Evolutionary conservation across 1,284 basidiomycete genomes (phyloP).

Genomic region (Pulchroboletus neoregius): DNA sequence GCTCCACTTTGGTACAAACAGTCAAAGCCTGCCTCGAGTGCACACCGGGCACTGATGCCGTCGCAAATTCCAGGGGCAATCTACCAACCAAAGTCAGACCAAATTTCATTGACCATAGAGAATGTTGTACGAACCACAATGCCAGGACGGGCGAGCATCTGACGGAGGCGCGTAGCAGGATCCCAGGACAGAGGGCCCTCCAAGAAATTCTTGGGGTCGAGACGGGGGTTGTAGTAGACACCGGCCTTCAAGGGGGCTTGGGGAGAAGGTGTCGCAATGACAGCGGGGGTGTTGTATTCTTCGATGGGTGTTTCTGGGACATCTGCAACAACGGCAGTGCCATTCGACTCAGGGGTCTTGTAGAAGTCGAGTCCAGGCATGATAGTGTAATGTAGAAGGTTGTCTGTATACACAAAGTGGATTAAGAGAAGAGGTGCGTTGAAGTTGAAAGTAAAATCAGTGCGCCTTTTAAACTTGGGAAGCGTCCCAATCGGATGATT

Average conservation of each 20-base stretch:
- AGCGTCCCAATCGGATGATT: conserved; percentile 12
- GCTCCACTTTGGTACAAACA: conserved; percentile 78
- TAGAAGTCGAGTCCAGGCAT: conserved; percentile 46
- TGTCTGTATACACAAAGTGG: conserved; percentile 26
- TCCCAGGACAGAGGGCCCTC: conserved; percentile 65
- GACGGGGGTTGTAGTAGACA: conserved; percentile 38
- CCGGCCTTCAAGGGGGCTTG: conserved; percentile 15
- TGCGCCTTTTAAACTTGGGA: conserved; percentile 22
- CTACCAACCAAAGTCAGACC: conserved; percentile 30
- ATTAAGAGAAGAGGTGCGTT: conserved; percentile 12
- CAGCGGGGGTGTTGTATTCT: background rate
- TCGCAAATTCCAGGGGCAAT: conserved; percentile 78
- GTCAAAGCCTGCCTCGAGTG: conserved; percentile 71
- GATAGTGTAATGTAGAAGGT: conserved; percentile 12
- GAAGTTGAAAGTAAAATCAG: background rate
- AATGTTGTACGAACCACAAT: conserved; percentile 54
- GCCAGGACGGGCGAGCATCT: conserved; percentile 71
- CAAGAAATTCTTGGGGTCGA: conserved; percentile 66
- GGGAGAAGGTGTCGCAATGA: conserved; percentile 14
- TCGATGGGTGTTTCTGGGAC: conserved; percentile 12
- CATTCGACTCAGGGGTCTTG: conserved; percentile 28
- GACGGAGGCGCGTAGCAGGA: conserved; percentile 66
- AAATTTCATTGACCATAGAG: background rate
- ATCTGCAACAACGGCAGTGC: background rate
- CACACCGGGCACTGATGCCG: conserved; percentile 75